Evolutionary conservation across 2,329 filamentous ascomycete species (phyloP).

Genomic region (Penicillium capsulatum): DNA sequence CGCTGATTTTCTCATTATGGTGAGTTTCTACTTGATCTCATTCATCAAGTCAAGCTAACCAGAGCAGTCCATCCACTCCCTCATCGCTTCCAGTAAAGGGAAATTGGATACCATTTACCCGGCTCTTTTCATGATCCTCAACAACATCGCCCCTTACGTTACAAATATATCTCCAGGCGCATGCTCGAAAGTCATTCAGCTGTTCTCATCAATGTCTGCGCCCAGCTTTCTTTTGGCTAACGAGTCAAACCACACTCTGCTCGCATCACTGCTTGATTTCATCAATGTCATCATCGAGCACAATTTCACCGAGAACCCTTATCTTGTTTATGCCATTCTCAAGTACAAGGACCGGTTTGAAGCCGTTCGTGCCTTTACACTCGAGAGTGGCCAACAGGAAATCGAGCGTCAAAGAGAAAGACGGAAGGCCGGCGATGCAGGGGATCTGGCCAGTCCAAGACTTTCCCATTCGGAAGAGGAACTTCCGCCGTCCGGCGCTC

Average conservation of each 20-base stretch:
- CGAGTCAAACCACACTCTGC: constrained; percentile 78
- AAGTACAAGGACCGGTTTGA: constrained; percentile 80
- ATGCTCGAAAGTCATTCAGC: constrained; percentile 76
- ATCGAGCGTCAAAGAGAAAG: constrained; percentile 73
- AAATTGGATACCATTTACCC: constrained; percentile 89
- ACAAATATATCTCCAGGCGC: constrained; percentile 70
- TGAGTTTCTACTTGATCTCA: constrained; percentile 32
- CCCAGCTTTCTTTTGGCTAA: constrained; percentile 89
- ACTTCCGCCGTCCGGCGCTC: constrained; percentile 46
- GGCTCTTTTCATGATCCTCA: constrained; percentile 83
- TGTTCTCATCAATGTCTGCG: constrained; percentile 88
- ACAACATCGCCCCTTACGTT: constrained; percentile 84
- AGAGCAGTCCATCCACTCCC: constrained; percentile 74
- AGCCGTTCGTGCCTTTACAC: constrained; percentile 76
- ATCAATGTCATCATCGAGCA: constrained; percentile 89
- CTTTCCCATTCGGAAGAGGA: constrained; percentile 42
- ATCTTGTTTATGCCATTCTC: constrained; percentile 73
- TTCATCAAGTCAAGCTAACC: constrained; percentile 24
- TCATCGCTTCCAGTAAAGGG: constrained; percentile 88
- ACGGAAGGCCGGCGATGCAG: constrained; percentile 56
- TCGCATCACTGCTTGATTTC: constrained; percentile 79
- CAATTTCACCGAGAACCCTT: constrained; percentile 74
- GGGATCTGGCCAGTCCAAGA: constrained; percentile 36
- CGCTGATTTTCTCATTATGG: constrained; percentile 87
- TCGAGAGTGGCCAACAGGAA: constrained; percentile 88